Evolutionary conservation across 2,329 filamentous ascomycete genomes (phyloP), one percentile per base, ranked within the genome.

Genomic region (Diaporthe eres): DNA sequence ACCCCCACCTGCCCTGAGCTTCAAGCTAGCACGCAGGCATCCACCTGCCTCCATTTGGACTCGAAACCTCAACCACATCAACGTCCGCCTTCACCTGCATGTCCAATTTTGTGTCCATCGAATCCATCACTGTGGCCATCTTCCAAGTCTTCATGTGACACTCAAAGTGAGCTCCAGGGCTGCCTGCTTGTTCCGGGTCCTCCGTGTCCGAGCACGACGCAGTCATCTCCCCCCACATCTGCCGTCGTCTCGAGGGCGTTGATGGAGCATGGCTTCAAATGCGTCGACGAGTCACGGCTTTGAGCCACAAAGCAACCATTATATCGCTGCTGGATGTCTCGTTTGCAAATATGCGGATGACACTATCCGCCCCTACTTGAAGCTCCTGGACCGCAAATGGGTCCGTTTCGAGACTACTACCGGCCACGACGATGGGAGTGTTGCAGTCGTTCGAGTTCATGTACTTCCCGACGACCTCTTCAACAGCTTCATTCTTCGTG

Each of bases 401-500:
- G 15, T 51, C 49, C 47, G 65, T 39, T 70, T 55, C 51, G 65
- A 70, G 19, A 25, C n/a, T 12, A 28, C 8, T 1, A 19, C 9
- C n/a, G 55, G 47, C 13, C n/a, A 34, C 34, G 15, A 70, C 8
- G 31, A 55, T 17, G 47, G 22, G 15, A 49, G 12, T 4, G n/a
- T 28, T 15, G 65, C 65, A 17, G 37, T 42, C 15, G 10, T 70
- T 17, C 31, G 65, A 39, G 31, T 70, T 9, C 65, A 70, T 55
- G 49, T 70, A 9, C 65, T 70, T 17, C 65, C 65, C 5, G 65
- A 70, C 37, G 65, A 70, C 47, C 55, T 34, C 13, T 55, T 37
- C 34, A 70, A 70, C 22, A 55, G 44, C 34, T n/a, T 93, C 79
- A 78, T 94, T 5, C 86, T 94, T 2, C 92, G 93, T 2, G 91